Percentiles rank a stretch among this genome's conserved stretches.
phyloP scores from a whole-genome alignment of 176 grass and related monocot species.

The Carex myosuroides region DNA sequence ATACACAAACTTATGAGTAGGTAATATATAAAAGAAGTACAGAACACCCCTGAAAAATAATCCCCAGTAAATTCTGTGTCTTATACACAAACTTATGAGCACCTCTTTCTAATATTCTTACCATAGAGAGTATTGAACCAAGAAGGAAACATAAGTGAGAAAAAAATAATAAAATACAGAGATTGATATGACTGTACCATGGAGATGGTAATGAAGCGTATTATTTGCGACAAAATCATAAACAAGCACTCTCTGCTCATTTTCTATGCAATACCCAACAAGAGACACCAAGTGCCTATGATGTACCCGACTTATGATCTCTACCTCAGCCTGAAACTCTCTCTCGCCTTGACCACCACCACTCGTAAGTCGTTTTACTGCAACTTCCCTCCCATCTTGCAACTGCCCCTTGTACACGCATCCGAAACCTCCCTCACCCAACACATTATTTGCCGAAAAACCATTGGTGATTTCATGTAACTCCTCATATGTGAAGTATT shows the following conservation, averaged over 20 bases:
- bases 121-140: background rate
- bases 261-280: slow-evolving; percentile 73
- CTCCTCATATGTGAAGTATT: slow-evolving; percentile 64
- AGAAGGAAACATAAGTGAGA: background rate
- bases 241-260: slow-evolving; percentile 66
- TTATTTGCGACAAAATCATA: slow-evolving; percentile 81
- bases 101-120: background rate
- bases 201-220: slow-evolving; percentile 80
- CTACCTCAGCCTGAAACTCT: slow-evolving; percentile 96
- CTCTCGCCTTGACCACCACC: slow-evolving; percentile 74
- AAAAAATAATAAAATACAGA: background rate
- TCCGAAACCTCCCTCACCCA: slow-evolving; percentile 88
- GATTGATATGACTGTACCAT: slow-evolving; percentile 34
- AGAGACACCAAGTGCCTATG: slow-evolving; percentile 90
- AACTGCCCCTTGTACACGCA: slow-evolving; percentile 64
- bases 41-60: too few species aligned
- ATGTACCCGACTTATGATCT: slow-evolving; percentile 81
- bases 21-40: too few species aligned
- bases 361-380: slow-evolving; percentile 66
- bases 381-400: slow-evolving; percentile 60
- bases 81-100: background rate
- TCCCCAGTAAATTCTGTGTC: too few species aligned
- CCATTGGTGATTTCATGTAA: slow-evolving; percentile 69
- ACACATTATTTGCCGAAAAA: slow-evolving; percentile 57
- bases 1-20: too few species aligned